Percentiles rank a stretch among this genome's conserved stretches.
phyloP scores from a whole-genome alignment of 306 rosid genomes.

The Quercus wislizeni region DNA sequence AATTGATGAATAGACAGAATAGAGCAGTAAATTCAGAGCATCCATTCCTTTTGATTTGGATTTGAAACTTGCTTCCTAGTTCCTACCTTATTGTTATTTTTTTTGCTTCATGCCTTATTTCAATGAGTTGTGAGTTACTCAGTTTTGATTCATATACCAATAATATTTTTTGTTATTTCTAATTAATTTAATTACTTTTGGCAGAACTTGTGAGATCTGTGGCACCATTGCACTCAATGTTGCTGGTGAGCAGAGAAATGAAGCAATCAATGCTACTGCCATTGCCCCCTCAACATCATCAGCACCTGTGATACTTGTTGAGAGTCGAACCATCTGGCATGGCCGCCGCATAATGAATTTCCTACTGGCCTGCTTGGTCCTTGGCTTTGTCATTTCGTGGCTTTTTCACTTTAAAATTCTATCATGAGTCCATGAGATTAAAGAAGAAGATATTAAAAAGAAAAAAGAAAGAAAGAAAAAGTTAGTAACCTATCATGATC shows the following conservation, averaged over 20 bases:
- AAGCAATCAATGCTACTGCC: constrained; percentile 43
- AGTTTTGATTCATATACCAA: neutral
- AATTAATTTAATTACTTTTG: neutral
- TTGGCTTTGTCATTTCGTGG: constrained; percentile 53
- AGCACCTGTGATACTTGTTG: constrained; percentile 31
- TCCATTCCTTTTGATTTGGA: neutral
- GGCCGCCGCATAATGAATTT: constrained; percentile 49
- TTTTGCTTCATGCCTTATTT: neutral
- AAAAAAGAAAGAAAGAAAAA: neutral
- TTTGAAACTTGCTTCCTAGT: neutral
- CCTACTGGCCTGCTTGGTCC: constrained; percentile 47
- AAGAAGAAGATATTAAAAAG: too few relatives aligned
- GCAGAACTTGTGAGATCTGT: constrained; percentile 89
- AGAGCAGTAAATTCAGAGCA: neutral
- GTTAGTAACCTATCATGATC: neutral
- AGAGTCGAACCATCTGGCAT: constrained; percentile 39
- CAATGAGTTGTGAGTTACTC: too few relatives aligned
- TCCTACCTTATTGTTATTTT: neutral
- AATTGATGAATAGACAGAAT: neutral
- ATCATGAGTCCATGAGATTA: neutral
- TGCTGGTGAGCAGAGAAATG: constrained; percentile 63
- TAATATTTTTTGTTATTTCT: neutral
- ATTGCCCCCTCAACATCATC: constrained; percentile 21
- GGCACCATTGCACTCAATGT: constrained; percentile 76
- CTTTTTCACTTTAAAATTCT: constrained; percentile 51